Base-by-base conservation (phyloP, 225 moss, liverwort and hornwort species). In the Pseudisothecium myosuroides region DNA sequence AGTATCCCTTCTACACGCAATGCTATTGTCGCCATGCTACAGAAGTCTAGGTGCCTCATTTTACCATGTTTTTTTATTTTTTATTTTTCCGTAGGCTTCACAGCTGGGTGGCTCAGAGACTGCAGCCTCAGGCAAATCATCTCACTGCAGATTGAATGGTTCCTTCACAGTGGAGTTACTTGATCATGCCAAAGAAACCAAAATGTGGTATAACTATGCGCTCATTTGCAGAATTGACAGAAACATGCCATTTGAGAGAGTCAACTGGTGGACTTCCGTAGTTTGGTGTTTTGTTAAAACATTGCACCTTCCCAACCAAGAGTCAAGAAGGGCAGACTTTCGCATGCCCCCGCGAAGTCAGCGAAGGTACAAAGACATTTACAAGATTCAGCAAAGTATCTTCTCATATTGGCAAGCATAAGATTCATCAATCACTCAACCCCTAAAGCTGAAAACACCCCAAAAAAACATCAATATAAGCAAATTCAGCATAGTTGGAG, bases 381-480 rank as follows among this genome's bases (percentile, higher is more conserved):
- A 26, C 56, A 2, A n/a, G 76, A 76, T 34, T 76, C 0, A 0
- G 56, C 39, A 39, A n/a, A 27, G 17, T 16, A 11, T n/a, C 27
- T 39, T 11, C 58, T 58, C n/a, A 8, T 24, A 14, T 52, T 14
- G 7, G 36, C 22, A 75, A 75, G 18, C 4, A 75, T 8, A 6
- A 49, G 49, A 75, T 47, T 75, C 32, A 49, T 49, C 31, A 49
- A 31, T 31, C 17, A 17, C 28, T 41, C 14, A 7, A 14, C 3
- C 8, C 8, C 1, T 0, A 39, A 3, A 20, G 6, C 22, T 68
- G n/a, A 22, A 68, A 23, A 39, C 14, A 39, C 5, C 14, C 69
- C n/a, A n/a, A n/a, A 14, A 1, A 7, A 13, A 0, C 1, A 2
- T 14, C 12, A 17, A 73, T 17, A 29, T 4, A 28, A 72, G 10